Percentiles rank a stretch among this genome's conserved stretches.
Conservation (phyloP, 2,329 filamentous ascomycete genomes). For the Monosporascus sp. region DNA sequence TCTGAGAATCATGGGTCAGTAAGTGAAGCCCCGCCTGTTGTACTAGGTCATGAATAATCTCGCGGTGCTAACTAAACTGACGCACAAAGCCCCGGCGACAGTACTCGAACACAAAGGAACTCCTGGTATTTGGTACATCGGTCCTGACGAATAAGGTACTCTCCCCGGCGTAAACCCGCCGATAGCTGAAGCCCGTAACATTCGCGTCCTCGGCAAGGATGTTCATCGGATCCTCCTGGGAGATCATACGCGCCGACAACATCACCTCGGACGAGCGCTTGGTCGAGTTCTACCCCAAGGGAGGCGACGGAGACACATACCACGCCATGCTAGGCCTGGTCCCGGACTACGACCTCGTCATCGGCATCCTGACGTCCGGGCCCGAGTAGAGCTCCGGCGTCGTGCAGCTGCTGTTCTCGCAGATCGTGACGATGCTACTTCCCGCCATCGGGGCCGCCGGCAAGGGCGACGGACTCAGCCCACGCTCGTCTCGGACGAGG, state of each 20-base stretch:
- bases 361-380: no score
- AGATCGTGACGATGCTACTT: no score
- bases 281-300: conserved; percentile 42
- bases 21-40: conserved; percentile 8
- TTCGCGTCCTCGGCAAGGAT: conserved; percentile 31
- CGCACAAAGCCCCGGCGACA: conserved; percentile 28
- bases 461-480: no score
- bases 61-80: background rate
- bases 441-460: no score
- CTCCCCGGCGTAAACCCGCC: conserved; percentile 30
- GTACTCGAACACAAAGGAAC: conserved; percentile 36
- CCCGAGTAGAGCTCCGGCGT: no score
- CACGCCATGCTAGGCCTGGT: conserved; percentile 34
- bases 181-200: conserved; percentile 39
- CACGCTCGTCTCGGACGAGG: no score
- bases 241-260: conserved; percentile 35
- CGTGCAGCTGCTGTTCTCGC: no score
- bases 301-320: conserved; percentile 37
- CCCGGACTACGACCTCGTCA: no score
- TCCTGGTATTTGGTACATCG: conserved; percentile 34
- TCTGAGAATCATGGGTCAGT: conserved; percentile 30
- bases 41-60: background rate
- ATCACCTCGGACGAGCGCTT: conserved; percentile 32
- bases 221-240: conserved; percentile 41
- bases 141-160: conserved; percentile 39